A percentile compares a stretch with the other conserved stretches of the same genome.
phyloP scores from a whole-genome alignment of 2,329 filamentous ascomycete genomes.

The Aspergillus costaricaensis region DNA sequence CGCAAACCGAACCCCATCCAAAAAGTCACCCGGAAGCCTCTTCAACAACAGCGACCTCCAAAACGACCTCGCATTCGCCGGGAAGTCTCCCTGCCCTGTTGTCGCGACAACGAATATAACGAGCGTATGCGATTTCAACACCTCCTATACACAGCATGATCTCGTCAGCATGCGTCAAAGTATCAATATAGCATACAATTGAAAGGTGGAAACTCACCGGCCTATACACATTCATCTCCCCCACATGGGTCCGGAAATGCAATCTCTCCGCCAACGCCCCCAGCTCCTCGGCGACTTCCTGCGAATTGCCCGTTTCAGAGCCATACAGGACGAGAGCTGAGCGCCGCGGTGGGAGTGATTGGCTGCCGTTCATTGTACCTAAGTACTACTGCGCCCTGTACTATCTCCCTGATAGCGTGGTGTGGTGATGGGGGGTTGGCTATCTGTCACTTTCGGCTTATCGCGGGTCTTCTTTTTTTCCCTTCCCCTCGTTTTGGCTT shows the following conservation, averaged over 20 bases:
- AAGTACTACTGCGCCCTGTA: no score
- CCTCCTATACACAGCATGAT: conserved; percentile 26
- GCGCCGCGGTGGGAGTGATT: conserved; percentile 27
- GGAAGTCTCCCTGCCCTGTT: conserved; percentile 91
- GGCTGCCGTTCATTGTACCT: conserved; percentile 27
- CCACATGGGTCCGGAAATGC: conserved; percentile 73
- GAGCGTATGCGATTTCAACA: conserved; percentile 38
- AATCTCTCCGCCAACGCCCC: conserved; percentile 73
- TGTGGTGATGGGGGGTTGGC: conserved; percentile 1
- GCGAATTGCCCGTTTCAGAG: conserved; percentile 91
- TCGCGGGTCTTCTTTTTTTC: background rate
- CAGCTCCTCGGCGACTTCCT: conserved; percentile 86
- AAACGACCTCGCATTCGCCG: conserved; percentile 75
- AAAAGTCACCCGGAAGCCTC: conserved; percentile 69
- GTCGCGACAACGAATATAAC: conserved; percentile 81
- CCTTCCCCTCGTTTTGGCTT: background rate
- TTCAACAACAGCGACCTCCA: conserved; percentile 84
- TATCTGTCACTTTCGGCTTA: background rate
- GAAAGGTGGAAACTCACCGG: conserved; percentile 54
- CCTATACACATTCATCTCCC: conserved; percentile 74
- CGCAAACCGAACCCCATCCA: conserved; percentile 71
- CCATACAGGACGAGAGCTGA: conserved; percentile 79
- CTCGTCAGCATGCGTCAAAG: no score
- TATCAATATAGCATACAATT: no score
- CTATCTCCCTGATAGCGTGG: background rate